Percentiles rank a stretch among this genome's conserved stretches.
phyloP scores from a whole-genome alignment of 805 yeast genomes.

The Scheffersomyces amazonensis region DNA sequence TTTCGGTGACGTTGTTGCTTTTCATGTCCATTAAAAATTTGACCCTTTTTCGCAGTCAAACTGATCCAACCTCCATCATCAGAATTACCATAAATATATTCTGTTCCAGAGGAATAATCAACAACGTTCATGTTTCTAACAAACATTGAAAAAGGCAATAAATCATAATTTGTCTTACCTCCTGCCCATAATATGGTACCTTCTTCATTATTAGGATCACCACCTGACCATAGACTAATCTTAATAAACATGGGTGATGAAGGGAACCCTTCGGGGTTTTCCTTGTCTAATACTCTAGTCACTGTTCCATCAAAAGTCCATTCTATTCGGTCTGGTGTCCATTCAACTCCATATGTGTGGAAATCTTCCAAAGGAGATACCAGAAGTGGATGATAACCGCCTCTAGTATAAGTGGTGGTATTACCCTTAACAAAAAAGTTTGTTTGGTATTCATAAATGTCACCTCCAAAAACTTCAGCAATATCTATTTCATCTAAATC shows the following conservation, averaged over 20 bases:
- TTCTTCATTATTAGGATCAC: slow-evolving; percentile 26
- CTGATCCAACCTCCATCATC: slow-evolving; percentile 14
- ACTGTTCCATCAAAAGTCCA: slow-evolving; percentile 28
- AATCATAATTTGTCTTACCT: slow-evolving; percentile 28
- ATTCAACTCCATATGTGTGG: slow-evolving; percentile 31
- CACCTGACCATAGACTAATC: slow-evolving; percentile 42
- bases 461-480: slow-evolving; percentile 38
- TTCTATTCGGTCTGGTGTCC: slow-evolving; percentile 29
- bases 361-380: slow-evolving; percentile 21
- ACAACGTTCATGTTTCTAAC: slow-evolving; percentile 17
- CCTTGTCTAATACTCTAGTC: slow-evolving; percentile 19
- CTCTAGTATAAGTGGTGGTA: slow-evolving; percentile 31
- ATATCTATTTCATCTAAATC: slow-evolving; percentile 43
- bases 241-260: slow-evolving; percentile 33
- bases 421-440: slow-evolving; percentile 42
- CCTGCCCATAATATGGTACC: slow-evolving; percentile 44
- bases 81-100: slow-evolving; percentile 25
- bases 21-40: slow-evolving; percentile 5
- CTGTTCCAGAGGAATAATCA: slow-evolving; percentile 28
- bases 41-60: slow-evolving; percentile 10
- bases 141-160: slow-evolving; percentile 31
- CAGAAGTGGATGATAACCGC: slow-evolving; percentile 25
- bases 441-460: slow-evolving; percentile 26
- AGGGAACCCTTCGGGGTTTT: slow-evolving; percentile 29
- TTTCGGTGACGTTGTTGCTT: no score